Evolutionary conservation across 805 yeast genomes (phyloP).

Genomic region (Debaryomyces tyrocola): DNA sequence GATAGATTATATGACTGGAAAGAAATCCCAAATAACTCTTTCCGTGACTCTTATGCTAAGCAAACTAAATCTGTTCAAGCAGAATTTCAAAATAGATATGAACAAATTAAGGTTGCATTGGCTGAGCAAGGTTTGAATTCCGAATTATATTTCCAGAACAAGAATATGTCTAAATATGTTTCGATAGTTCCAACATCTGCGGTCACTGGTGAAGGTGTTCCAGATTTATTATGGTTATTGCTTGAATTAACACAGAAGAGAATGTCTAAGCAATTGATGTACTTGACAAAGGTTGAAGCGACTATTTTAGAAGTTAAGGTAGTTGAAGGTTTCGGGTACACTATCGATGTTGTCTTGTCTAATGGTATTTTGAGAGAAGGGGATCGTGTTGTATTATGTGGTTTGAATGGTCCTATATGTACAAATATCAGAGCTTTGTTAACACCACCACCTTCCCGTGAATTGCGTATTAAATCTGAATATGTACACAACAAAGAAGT

Average conservation of each 20-base stretch:
- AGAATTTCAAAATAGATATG: slow-evolving; percentile 87
- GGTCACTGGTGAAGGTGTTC: slow-evolving; percentile 99
- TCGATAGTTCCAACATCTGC: slow-evolving; percentile 99
- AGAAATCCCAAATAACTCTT: slow-evolving; percentile 83
- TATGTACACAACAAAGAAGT: slow-evolving; percentile 96
- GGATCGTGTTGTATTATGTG: slow-evolving; percentile 93
- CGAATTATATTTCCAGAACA: slow-evolving; percentile 93
- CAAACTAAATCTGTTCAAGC: slow-evolving; percentile 85
- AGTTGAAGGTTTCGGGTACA: slow-evolving; percentile 97
- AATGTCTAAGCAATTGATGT: slow-evolving; percentile 98
- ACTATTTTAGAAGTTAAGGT: slow-evolving; percentile 97
- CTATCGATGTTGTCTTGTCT: slow-evolving; percentile 96
- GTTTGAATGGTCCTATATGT: slow-evolving; percentile 97
- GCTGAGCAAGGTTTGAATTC: slow-evolving; percentile 99
- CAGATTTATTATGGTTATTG: slow-evolving; percentile 93
- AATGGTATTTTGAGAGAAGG: slow-evolving; percentile 95
- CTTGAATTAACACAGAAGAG: slow-evolving; percentile 96
- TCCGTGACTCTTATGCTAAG: slow-evolving; percentile 87
- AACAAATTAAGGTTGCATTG: slow-evolving; percentile 81
- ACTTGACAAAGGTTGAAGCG: slow-evolving; percentile 90
- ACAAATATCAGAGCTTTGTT: slow-evolving; percentile 93
- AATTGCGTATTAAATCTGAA: slow-evolving; percentile 93
- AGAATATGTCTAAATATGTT: slow-evolving; percentile 88
- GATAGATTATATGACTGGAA: slow-evolving; percentile 98
- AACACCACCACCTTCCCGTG: slow-evolving; percentile 97